A percentile compares a stretch with the other conserved stretches of the same genome.
Conservation (phyloP, 1,139 yeast genomes). For the Wickerhamiella pararugosa region DNA sequence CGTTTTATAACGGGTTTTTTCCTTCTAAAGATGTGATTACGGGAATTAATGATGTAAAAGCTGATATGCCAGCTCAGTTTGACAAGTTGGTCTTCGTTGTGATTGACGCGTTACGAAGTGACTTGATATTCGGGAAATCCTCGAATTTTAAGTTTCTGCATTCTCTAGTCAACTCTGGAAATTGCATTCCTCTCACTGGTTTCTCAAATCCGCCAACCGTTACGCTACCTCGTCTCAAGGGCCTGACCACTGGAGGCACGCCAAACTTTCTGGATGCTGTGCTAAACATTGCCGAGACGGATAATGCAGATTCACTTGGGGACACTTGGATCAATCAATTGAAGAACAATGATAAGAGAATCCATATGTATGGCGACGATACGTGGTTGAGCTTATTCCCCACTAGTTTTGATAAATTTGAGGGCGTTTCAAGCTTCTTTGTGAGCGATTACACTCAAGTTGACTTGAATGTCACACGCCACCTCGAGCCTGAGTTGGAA, state of each 20-base stretch:
- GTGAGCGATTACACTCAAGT: slow-evolving; percentile 87
- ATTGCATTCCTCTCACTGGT: slow-evolving; percentile 80
- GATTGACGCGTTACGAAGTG: slow-evolving; percentile 85
- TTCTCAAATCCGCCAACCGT: slow-evolving; percentile 94
- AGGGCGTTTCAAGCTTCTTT: slow-evolving; percentile 88
- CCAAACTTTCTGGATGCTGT: slow-evolving; percentile 95
- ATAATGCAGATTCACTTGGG: slow-evolving; percentile 57
- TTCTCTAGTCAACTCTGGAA: slow-evolving; percentile 42
- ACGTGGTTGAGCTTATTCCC: slow-evolving; percentile 92
- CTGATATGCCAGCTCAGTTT: slow-evolving; percentile 35
- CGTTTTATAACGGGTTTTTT: slow-evolving; percentile 73
- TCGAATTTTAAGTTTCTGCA: slow-evolving; percentile 60
- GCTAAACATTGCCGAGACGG: slow-evolving; percentile 85
- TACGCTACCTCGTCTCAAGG: slow-evolving; percentile 83
- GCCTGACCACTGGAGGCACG: slow-evolving; percentile 84
- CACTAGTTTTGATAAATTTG: slow-evolving; percentile 42
- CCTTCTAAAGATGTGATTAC: slow-evolving; percentile 66
- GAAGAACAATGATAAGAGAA: slow-evolving; percentile 27
- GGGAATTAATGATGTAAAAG: slow-evolving; percentile 30
- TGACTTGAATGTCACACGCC: slow-evolving; percentile 85
- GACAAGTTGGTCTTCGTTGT: slow-evolving; percentile 65
- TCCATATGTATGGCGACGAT: slow-evolving; percentile 91
- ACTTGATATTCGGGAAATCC: slow-evolving; percentile 47
- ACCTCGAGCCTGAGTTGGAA: slow-evolving; percentile 42
- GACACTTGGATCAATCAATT: slow-evolving; percentile 84